Evolutionary conservation across 1,139 yeast species (phyloP).

Genomic region (Geotrichum klebahnii): DNA sequence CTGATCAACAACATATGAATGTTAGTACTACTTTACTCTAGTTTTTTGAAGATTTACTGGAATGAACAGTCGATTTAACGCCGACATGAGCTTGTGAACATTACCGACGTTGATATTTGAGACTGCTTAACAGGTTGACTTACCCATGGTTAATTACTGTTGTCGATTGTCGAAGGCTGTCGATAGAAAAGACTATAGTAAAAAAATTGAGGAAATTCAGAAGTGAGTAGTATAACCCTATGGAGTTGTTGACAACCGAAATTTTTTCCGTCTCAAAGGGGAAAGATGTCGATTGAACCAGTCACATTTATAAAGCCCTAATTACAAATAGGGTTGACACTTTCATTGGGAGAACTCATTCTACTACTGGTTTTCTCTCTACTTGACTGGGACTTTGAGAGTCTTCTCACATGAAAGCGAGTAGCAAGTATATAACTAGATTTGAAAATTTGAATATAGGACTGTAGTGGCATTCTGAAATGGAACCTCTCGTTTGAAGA

Average conservation of each 20-base stretch:
- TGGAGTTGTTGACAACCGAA: slow-evolving; percentile 3
- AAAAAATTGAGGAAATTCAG: slow-evolving; percentile 12
- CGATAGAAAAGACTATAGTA: slow-evolving; percentile 17
- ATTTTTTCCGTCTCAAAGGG: slow-evolving; percentile 3
- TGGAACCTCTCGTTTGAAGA: no score
- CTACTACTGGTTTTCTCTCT: no score
- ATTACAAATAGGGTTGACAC: no score
- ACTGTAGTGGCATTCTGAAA: no score
- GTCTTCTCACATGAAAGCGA: no score
- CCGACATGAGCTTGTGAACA: neutral
- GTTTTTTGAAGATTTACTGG: neutral
- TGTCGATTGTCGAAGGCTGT: slow-evolving; percentile 22
- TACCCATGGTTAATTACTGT: slow-evolving; percentile 21
- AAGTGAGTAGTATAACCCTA: slow-evolving; percentile 4
- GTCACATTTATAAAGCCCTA: slow-evolving; percentile 3
- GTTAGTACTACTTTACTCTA: neutral
- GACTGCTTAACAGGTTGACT: slow-evolving; percentile 3
- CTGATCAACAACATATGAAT: slow-evolving; percentile 45
- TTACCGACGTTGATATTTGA: neutral
- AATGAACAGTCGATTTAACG: no score
- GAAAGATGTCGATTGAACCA: slow-evolving; percentile 3
- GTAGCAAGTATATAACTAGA: no score
- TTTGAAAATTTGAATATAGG: no score
- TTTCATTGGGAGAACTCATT: no score
- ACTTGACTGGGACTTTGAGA: no score